Conservation (phyloP, 805 yeast species). For the Metschnikowia sp. region DNA sequence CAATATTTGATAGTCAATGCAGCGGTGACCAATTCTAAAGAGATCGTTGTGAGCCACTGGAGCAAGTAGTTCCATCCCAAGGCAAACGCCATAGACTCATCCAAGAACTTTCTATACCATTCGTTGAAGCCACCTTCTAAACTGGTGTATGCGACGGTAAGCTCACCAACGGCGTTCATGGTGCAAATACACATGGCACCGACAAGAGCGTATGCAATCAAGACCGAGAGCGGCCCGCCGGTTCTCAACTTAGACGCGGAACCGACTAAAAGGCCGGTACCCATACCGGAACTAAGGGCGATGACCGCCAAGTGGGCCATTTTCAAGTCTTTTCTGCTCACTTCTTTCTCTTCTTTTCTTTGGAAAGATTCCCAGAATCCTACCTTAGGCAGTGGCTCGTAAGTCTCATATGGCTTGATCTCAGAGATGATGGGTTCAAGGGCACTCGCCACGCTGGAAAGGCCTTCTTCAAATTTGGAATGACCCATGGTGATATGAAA, state of each 20-base stretch:
- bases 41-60: conserved; percentile 25
- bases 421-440: conserved; percentile 19
- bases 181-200: conserved; percentile 30
- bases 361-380: conserved; percentile 18
- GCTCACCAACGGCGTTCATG: conserved; percentile 42
- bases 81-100: conserved; percentile 36
- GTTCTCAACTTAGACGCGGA: conserved; percentile 28
- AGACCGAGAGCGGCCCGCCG: conserved; percentile 25
- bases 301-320: conserved; percentile 31
- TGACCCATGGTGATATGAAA: conserved; percentile 1
- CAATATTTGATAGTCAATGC: conserved; percentile 56
- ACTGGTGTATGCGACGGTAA: conserved; percentile 57
- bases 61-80: conserved; percentile 38
- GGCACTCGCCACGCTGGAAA: conserved; percentile 4
- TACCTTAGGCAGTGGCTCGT: conserved; percentile 1
- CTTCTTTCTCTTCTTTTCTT: conserved; percentile 11
- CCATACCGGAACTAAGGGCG: conserved; percentile 37
- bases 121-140: conserved; percentile 39
- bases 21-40: conserved; percentile 22
- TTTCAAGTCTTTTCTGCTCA: conserved; percentile 14
- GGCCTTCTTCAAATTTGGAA: conserved; percentile 5
- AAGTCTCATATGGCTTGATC: conserved; percentile 10
- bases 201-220: conserved; percentile 23
- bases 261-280: conserved; percentile 44
- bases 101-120: conserved; percentile 30